Evolutionary conservation across 441 rosid species (phyloP).

Genomic region (Syzygium malaccense): DNA sequence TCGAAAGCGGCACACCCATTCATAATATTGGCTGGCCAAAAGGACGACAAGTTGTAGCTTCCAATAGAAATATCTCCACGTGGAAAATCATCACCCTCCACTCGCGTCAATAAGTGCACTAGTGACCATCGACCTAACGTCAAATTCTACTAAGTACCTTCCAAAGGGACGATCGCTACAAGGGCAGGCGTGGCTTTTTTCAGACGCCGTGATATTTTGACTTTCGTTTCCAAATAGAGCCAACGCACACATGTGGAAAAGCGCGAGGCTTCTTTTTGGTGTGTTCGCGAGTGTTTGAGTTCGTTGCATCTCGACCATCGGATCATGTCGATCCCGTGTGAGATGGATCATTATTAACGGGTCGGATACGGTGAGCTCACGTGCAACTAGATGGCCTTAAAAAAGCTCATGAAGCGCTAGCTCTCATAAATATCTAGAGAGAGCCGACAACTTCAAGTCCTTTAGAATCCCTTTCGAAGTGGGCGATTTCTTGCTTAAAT

Average conservation of each 20-base stretch:
- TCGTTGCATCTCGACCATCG: no score
- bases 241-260: not conserved
- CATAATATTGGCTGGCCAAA: not conserved
- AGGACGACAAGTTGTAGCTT: no score
- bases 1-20: not conserved
- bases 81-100: not conserved
- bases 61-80: not conserved
- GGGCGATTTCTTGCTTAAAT: not conserved
- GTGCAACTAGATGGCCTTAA: not conserved
- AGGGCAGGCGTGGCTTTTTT: not conserved
- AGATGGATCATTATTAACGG: rapidly evolving
- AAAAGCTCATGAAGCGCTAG: no score
- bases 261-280: not conserved
- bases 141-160: not conserved
- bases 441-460: not conserved
- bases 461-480: not conserved
- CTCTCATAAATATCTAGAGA: not conserved
- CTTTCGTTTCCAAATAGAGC: not conserved
- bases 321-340: rapidly evolving
- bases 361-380: rapidly evolving
- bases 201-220: not conserved
- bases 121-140: not conserved
- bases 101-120: not conserved
- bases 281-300: not conserved
- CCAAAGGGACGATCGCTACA: not conserved